A percentile compares a stretch with the other conserved stretches of the same genome.
Conservation (phyloP, 768 basidiomycete species). For the Dentipellis sp. region DNA sequence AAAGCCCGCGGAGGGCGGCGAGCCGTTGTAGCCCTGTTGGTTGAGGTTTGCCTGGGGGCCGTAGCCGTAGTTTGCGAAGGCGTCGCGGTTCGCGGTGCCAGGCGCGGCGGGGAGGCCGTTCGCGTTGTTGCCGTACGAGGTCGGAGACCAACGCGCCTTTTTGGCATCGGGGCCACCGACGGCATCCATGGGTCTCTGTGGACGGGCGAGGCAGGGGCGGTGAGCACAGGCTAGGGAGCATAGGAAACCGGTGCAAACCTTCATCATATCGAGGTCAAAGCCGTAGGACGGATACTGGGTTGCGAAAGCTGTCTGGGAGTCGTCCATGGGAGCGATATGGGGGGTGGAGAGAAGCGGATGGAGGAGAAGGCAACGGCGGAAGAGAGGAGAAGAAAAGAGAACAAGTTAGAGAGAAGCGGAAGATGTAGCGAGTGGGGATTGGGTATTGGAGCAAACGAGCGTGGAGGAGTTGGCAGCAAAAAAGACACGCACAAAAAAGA, state of each 20-base stretch:
- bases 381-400: constrained; percentile 39
- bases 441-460: constrained; percentile 16
- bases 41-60: constrained; percentile 59
- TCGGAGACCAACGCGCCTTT: constrained; percentile 87
- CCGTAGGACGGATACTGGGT: constrained; percentile 60
- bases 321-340: constrained; percentile 46
- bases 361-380: constrained; percentile 24
- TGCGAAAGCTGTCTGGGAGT: constrained; percentile 62
- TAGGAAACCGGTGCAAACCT: constrained; percentile 36
- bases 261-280: constrained; percentile 91
- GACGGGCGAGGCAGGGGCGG: not conserved
- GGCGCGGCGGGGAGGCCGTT: constrained; percentile 22
- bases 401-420: constrained; percentile 42
- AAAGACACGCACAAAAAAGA: constrained; percentile 34
- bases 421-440: constrained; percentile 24
- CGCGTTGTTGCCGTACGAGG: constrained; percentile 31
- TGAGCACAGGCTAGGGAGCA: constrained; percentile 5
- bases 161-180: constrained; percentile 77
- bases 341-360: constrained; percentile 7
- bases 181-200: constrained; percentile 79
- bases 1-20: constrained; percentile 38
- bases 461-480: constrained; percentile 20
- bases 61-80: constrained; percentile 84
- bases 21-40: constrained; percentile 42
- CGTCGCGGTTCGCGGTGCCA: constrained; percentile 45